phyloP scores from a whole-genome alignment of 345 rosid genomes.

The Stellera chamaejasme region DNA sequence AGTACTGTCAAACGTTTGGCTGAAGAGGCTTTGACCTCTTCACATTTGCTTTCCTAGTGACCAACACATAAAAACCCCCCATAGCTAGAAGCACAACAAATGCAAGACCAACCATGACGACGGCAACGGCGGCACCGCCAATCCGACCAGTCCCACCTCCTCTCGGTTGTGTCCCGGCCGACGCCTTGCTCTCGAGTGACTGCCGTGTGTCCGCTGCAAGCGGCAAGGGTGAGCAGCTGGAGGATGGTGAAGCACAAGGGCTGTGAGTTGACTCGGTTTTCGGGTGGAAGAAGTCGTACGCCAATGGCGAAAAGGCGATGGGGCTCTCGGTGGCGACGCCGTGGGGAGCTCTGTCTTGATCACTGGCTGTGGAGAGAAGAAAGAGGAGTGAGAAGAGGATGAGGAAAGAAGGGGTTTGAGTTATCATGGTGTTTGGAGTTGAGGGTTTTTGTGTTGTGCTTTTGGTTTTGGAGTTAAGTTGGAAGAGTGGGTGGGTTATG shows the following conservation, averaged over 20 bases:
- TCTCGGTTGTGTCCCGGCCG: constrained; percentile 9
- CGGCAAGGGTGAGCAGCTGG: constrained; percentile 61
- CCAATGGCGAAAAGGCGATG: constrained; percentile 68
- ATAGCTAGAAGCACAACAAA: constrained; percentile 26
- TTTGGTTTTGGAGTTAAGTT: not conserved
- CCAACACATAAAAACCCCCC: constrained; percentile 25
- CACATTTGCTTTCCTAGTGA: constrained; percentile 27
- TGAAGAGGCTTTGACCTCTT: constrained; percentile 30
- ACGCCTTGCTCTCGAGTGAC: constrained; percentile 23
- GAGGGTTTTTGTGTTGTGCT: too few species aligned
- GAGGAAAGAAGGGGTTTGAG: constrained; percentile 19
- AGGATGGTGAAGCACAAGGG: constrained; percentile 19
- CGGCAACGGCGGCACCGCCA: constrained; percentile 32
- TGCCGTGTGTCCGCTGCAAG: constrained; percentile 37
- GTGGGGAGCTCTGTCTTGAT: constrained; percentile 86
- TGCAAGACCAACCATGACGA: constrained; percentile 40
- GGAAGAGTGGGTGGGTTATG: constrained; percentile 13
- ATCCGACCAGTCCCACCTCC: constrained; percentile 20
- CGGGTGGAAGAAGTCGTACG: constrained; percentile 79
- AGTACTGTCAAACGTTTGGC: constrained; percentile 22
- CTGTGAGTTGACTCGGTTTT: constrained; percentile 22
- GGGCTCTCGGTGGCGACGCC: constrained; percentile 66
- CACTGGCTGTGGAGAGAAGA: constrained; percentile 26
- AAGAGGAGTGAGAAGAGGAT: constrained; percentile 19
- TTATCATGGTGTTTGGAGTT: constrained; percentile 24